These are phyloP conservation scores for Suillus brevipes DNA, from an alignment of 768 basidiomycete species.

Conservation along the genomic window DNA sequence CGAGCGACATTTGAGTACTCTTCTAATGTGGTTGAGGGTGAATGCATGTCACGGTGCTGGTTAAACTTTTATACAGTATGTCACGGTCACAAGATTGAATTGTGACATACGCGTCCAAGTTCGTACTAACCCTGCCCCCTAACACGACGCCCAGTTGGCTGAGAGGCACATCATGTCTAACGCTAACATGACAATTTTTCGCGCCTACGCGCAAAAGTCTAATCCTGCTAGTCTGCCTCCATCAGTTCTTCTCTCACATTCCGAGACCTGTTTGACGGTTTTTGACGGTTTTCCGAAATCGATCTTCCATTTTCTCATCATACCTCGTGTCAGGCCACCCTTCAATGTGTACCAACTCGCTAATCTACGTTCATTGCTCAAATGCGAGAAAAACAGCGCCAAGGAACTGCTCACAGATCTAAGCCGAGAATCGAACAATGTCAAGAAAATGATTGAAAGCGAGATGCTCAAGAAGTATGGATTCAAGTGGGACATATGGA, in stretches of 20 bases:
- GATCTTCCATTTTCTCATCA: constrained; percentile 83
- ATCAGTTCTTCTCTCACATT: constrained; percentile 59
- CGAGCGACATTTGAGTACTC: neutral
- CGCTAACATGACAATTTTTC: constrained; percentile 54
- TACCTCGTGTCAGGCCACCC: constrained; percentile 56
- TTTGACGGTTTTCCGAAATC: constrained; percentile 82
- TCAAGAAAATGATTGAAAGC: constrained; percentile 63
- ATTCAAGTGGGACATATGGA: constrained; percentile 75
- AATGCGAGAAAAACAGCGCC: constrained; percentile 52
- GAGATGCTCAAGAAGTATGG: constrained; percentile 80
- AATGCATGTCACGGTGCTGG: neutral
- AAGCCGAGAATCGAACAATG: constrained; percentile 52
- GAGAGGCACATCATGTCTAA: neutral
- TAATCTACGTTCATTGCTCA: constrained; percentile 57
- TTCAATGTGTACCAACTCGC: constrained; percentile 42
- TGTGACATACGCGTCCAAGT: neutral
- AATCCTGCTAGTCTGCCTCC: constrained; percentile 55
- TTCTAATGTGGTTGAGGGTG: neutral
- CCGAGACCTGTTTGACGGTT: constrained; percentile 57
- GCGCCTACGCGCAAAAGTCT: constrained; percentile 54
- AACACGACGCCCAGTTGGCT: neutral
- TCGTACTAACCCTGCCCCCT: neutral
- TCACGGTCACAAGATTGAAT: neutral
- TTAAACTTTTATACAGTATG: neutral
- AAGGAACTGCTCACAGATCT: constrained; percentile 54